These are phyloP conservation scores for Larix sibirica DNA, from an alignment of 83 land plant genomes.

Conservation along the genomic window DNA sequence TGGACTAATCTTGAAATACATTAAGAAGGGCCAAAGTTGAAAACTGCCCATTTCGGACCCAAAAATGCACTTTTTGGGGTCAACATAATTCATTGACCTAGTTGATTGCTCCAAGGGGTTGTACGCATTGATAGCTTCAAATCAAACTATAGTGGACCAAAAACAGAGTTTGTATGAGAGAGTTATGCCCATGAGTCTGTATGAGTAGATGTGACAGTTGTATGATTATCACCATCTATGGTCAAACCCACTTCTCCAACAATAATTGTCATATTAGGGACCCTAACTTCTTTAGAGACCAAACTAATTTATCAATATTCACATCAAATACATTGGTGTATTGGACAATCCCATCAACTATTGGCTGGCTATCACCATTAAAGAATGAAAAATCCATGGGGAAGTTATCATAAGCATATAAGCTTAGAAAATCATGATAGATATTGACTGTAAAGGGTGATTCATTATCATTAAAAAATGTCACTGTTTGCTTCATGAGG, in stretches of 20 bases:
- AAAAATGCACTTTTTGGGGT: no score
- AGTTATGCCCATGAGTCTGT: no score
- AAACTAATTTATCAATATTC: constrained; percentile 62
- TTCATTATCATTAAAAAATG: constrained; percentile 31
- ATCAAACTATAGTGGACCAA: no score
- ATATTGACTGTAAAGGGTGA: constrained; percentile 71
- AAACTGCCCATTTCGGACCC: no score
- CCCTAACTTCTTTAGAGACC: constrained; percentile 53
- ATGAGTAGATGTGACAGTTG: constrained; percentile 35
- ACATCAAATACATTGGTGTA: constrained; percentile 81
- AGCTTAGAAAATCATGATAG: constrained; percentile 83
- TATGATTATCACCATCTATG: constrained; percentile 56
- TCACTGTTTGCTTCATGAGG: constrained; percentile 37
- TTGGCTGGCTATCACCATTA: constrained; percentile 25
- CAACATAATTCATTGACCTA: no score
- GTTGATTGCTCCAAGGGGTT: no score
- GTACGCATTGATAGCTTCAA: no score
- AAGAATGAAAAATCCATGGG: constrained; percentile 82
- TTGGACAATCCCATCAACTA: constrained; percentile 30
- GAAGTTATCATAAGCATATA: constrained; percentile 47
- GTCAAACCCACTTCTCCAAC: constrained; percentile 91
- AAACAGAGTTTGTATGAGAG: no score
- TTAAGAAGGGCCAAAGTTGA: no score
- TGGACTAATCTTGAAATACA: no score
- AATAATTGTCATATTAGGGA: constrained; percentile 43